phyloP scores from a whole-genome alignment of 1,284 basidiomycete genomes.

The Rhodotorula sp. region DNA sequence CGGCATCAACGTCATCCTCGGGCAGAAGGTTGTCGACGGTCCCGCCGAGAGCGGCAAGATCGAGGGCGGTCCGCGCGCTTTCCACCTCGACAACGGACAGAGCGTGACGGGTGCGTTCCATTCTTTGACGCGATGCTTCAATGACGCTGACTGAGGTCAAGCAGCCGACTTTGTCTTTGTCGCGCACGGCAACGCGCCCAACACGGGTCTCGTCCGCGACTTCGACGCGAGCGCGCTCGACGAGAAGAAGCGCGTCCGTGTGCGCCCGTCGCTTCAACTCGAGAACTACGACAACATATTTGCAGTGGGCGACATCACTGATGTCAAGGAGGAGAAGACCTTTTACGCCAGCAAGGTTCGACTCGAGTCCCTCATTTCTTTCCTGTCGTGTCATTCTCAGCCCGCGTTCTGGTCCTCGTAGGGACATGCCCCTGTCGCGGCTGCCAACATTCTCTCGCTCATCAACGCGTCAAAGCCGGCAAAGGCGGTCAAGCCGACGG shows the following conservation, averaged over 20 bases:
- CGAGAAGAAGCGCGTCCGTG: conserved; percentile 46
- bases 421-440: conserved; percentile 37
- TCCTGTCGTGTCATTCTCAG: background rate
- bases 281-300: conserved; percentile 37
- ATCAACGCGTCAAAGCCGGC: conserved; percentile 21
- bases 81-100: conserved; percentile 41
- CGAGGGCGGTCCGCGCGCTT: conserved; percentile 25
- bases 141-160: no score
- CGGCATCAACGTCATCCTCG: conserved; percentile 50
- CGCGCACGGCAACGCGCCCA: conserved; percentile 53
- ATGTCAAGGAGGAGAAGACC: conserved; percentile 43
- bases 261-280: conserved; percentile 45
- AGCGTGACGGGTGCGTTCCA: conserved; percentile 45
- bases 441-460: conserved; percentile 40
- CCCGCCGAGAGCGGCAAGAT: conserved; percentile 46
- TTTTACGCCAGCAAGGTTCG: conserved; percentile 16
- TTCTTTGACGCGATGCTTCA: background rate
- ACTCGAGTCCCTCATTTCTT: background rate
- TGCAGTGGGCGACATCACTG: conserved; percentile 46
- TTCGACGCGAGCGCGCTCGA: conserved; percentile 48
- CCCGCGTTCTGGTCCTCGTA: conserved; percentile 1
- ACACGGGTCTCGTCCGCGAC: conserved; percentile 48
- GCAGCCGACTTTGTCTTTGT: conserved; percentile 54
- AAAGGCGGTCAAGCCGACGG: conserved; percentile 25
- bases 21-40: conserved; percentile 47